phyloP scores from a whole-genome alignment of 2,329 filamentous ascomycete species.

The Lecanicillium sp. region DNA sequence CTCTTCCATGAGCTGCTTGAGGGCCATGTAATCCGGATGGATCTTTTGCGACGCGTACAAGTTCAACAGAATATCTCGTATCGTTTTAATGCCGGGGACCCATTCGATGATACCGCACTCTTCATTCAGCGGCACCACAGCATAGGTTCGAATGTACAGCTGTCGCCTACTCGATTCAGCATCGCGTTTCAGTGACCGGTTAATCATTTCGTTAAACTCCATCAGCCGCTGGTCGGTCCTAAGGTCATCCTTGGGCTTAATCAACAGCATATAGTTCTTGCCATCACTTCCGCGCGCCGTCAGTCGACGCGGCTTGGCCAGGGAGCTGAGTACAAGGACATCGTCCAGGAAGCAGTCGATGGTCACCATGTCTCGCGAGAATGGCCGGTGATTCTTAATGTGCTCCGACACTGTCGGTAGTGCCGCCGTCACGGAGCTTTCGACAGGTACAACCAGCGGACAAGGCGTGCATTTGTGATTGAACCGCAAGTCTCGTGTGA shows the following conservation, averaged over 20 bases:
- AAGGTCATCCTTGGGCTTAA: constrained; percentile 97
- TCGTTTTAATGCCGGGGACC: constrained; percentile 91
- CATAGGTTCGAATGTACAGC: constrained; percentile 94
- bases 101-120: constrained; percentile 98
- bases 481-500: constrained; percentile 72
- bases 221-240: constrained; percentile 96
- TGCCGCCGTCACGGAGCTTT: constrained; percentile 73
- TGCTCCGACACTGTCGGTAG: constrained; percentile 68
- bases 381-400: constrained; percentile 72
- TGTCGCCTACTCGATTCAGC: constrained; percentile 83
- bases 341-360: constrained; percentile 78
- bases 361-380: constrained; percentile 77
- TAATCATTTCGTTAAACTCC: constrained; percentile 99
- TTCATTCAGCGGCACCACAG: constrained; percentile 92
- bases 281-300: constrained; percentile 86
- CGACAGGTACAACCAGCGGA: constrained; percentile 79
- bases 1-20: constrained; percentile 57
- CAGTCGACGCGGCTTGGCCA: constrained; percentile 87
- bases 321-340: constrained; percentile 79
- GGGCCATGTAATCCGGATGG: constrained; percentile 57
- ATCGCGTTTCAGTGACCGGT: constrained; percentile 84
- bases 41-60: constrained; percentile 72
- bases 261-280: constrained; percentile 77
- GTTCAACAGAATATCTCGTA: constrained; percentile 80
- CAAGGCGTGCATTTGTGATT: constrained; percentile 78